Evolutionary conservation across 345 rosid genomes (phyloP).

Genomic region (Salix dunnii): DNA sequence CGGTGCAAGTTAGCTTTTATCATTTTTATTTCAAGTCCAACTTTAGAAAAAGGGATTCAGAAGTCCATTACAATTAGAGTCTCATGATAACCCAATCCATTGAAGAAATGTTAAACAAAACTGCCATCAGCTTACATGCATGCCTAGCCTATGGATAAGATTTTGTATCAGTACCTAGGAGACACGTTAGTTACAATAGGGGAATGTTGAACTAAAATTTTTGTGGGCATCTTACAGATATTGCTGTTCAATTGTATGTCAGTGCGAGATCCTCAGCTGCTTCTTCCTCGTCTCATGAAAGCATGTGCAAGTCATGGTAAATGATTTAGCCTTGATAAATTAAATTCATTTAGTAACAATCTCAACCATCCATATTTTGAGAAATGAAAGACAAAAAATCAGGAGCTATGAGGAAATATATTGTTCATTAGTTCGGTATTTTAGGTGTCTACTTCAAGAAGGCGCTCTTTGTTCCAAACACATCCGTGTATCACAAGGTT

Average conservation of each 20-base stretch:
- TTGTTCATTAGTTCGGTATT: constrained; percentile 3
- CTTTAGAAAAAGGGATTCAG: not conserved
- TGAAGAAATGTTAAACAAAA: not conserved
- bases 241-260: constrained; percentile 92
- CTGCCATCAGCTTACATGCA: not conserved
- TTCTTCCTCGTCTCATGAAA: constrained; percentile 56
- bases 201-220: constrained; percentile 15
- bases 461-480: constrained; percentile 86
- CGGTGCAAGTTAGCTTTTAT: not conserved
- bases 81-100: not conserved
- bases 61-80: not conserved
- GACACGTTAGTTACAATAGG: not conserved
- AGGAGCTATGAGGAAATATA: not conserved
- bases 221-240: constrained; percentile 44
- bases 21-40: not conserved
- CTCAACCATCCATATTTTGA: not conserved
- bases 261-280: constrained; percentile 76
- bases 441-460: constrained; percentile 77
- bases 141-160: not conserved
- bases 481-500: constrained; percentile 76
- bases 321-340: not conserved
- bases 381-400: not conserved
- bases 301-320: constrained; percentile 56
- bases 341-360: not conserved
- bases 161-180: not conserved